Evolutionary conservation across 768 basidiomycete genomes (phyloP), one percentile per base, ranked within the genome.

Genomic region (Rhizopogon rudus): DNA sequence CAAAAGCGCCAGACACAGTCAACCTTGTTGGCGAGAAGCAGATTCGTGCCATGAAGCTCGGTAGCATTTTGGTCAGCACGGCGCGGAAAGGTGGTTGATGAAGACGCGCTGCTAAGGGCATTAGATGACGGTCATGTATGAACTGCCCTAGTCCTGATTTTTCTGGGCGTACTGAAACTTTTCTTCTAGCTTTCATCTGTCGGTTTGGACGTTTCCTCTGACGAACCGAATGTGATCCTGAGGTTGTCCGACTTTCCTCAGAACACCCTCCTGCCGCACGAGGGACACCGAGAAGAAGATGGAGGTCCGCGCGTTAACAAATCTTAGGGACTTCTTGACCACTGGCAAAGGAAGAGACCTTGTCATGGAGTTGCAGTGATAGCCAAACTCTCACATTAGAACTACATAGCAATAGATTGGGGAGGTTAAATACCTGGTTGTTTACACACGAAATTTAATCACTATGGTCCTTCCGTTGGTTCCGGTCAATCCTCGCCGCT

Each of bases 41-140:
- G 78, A 89, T 93, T 59, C 73, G 83, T 52, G 75, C 77, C 61
- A 75, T 93, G 73, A 92, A 87, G 73, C 80, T 78, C 43, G 87
- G 87, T 3, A 77, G 81, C 3, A 80, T 89, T 49, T 79, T 92
- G 63, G 80, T 92, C 58, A 91, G 91, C 68, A 91, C 88, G 7
- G 89, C 90, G 31, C 28, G 93, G 91, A 13, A 92, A 87, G 66
- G 82, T 94, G 33, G 81, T 94, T 39, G 88, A 93, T 60, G 90
- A 93, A 69, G 81, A 80, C 16, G 92, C 88, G 5, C 76, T 95
- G 74, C 87, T 93, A 56, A 77, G 77, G 39, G 91, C 91, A 20
- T 67, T 94, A 42, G 83, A 91, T 65, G 84, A 85, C 61, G 92
- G 90, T 9, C 90, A 94, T 71, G 90, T 93, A 67, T 67, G 88